These are phyloP conservation scores for Vitis rotundifolia DNA, from an alignment of 164 flowering plant genomes.

Conservation along the genomic window DNA sequence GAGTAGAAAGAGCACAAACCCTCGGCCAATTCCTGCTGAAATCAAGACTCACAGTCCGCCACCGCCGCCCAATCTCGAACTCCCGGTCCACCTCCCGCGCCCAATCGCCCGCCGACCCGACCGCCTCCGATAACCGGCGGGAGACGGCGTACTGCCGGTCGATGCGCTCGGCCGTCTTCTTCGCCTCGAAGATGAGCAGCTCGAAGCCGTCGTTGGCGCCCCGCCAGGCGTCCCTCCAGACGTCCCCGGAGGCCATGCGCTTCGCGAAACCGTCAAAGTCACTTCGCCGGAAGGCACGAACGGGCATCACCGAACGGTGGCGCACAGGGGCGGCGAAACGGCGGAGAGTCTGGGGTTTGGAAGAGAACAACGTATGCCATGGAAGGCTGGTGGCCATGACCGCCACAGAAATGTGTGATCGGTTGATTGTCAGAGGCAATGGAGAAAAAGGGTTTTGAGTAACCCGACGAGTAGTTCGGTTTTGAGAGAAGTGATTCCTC, in stretches of 20 bases:
- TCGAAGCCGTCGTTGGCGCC: conserved; percentile 86
- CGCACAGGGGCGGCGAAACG: conserved; percentile 9
- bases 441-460: no score
- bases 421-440: no score
- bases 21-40: conserved; percentile 73
- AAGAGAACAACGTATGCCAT: conserved; percentile 41
- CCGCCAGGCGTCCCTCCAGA: conserved; percentile 68
- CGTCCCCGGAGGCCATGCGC: conserved; percentile 59
- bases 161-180: conserved; percentile 76
- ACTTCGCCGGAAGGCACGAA: conserved; percentile 60
- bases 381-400: conserved; percentile 44
- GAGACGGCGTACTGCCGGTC: conserved; percentile 74
- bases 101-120: conserved; percentile 48
- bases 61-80: conserved; percentile 50
- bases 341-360: conserved; percentile 18
- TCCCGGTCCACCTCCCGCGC: conserved; percentile 78
- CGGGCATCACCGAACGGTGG: background rate
- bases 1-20: conserved; percentile 43
- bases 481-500: no score
- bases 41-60: conserved; percentile 63
- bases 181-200: conserved; percentile 67
- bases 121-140: conserved; percentile 39
- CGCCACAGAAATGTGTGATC: conserved; percentile 1
- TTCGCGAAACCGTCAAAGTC: conserved; percentile 73
- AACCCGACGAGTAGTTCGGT: no score